Base-by-base conservation (phyloP, 2,329 filamentous ascomycete species). In the Aspergillus quadrilineatus region DNA sequence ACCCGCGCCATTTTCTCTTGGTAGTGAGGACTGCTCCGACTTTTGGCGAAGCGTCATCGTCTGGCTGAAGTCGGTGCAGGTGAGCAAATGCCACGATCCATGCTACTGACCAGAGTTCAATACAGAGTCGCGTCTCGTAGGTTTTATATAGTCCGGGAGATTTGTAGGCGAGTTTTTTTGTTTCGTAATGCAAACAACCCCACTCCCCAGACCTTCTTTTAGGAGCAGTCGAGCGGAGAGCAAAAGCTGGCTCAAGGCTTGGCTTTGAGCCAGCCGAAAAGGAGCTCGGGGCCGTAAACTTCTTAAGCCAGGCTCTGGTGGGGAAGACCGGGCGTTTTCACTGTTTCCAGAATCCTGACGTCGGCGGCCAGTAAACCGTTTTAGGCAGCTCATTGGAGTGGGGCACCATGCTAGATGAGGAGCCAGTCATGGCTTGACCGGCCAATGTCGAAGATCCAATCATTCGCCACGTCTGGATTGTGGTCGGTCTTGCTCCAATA, bases 361-460 rank as follows among this genome's bases (percentile, higher is more conserved):
- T 15, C 12, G 22, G n/a, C 34, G 7, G 12, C 8, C 26, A 17
- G 34, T 48, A 47, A 26, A 15, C 63, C 62, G 29, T n/a, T 60
- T 64, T 58, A 42, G 61, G 66, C 61, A 67, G 63, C 58, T 65
- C 43, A 36, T 6, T 14, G 63, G 58, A 66, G 66, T 67, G 66
- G 66, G 56, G 53, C 56, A 30, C 22, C 22, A 15, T 3, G n/a
- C 52, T 52, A 60, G 22, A 61, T 55, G n/a, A 61, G 48, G 12
- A 61, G 51, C 59, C 59, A 61, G 44, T 58, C 59, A 4, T 58
- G 53, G 22, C 55, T 52, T 30, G 52, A 28, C 1, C 50, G 47
- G 43, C 58, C 58, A 10, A 55, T 57, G 2, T 52, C 43, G 17
- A 60, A 59, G n/a, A 57, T 55, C 48, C 48, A 61, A 12, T 50